Percentiles rank a stretch among this genome's conserved stretches.
Conservation (phyloP, 179 eudicot species). For the Corrigiola litoralis region DNA sequence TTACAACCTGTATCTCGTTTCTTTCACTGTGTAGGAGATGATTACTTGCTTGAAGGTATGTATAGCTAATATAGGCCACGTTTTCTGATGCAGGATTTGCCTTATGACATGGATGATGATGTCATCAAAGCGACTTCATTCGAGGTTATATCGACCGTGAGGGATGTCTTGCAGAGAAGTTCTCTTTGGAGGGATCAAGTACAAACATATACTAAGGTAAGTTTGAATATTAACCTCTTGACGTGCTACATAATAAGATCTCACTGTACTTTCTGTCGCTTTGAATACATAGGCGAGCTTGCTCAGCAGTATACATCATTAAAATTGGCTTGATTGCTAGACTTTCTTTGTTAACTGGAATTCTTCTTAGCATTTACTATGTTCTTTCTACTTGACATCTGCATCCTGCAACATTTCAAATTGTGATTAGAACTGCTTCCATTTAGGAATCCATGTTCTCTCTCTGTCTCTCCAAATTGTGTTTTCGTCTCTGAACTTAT, state of each 20-base stretch:
- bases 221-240: neutral
- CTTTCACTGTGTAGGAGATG: neutral
- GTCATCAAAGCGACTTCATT: constrained; percentile 93
- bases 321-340: neutral
- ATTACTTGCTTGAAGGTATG: constrained; percentile 11
- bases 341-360: neutral
- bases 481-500: too few species aligned
- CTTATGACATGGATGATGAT: constrained; percentile 89
- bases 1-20: neutral
- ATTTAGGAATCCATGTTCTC: too few species aligned
- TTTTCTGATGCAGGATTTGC: constrained; percentile 59
- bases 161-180: constrained; percentile 92
- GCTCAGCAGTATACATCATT: neutral
- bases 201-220: constrained; percentile 92
- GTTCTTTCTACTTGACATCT: too few species aligned
- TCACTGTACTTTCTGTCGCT: neutral
- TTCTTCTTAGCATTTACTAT: too few species aligned
- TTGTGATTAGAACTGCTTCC: too few species aligned
- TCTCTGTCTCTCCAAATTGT: too few species aligned
- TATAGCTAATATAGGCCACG: constrained; percentile 7
- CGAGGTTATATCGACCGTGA: constrained; percentile 93
- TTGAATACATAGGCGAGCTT: neutral
- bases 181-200: constrained; percentile 99
- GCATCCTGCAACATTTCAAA: too few species aligned
- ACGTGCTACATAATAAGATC: neutral